Conservation (phyloP, 2,329 filamentous ascomycete species). For the Penicillium frequentans region DNA sequence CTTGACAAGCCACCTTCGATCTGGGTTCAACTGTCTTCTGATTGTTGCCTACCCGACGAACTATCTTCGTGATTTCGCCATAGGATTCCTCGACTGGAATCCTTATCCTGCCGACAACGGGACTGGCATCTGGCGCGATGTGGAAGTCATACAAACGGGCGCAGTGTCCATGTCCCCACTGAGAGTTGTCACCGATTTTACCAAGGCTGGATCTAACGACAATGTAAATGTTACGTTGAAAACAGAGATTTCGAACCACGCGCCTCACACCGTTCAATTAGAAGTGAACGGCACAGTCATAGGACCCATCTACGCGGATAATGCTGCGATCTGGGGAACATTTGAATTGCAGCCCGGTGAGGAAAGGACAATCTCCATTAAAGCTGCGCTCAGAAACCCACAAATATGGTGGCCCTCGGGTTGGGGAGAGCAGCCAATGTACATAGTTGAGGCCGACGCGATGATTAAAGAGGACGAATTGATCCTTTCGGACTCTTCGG, state of each 20-base stretch:
- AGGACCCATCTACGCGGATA: conserved; percentile 9
- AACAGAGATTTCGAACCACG: conserved; percentile 39
- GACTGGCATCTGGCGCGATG: conserved; percentile 62
- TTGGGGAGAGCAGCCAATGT: conserved; percentile 60
- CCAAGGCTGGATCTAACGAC: conserved; percentile 31
- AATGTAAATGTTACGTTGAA: conserved; percentile 44
- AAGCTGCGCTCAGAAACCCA: conserved; percentile 43
- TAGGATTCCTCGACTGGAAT: conserved; percentile 65
- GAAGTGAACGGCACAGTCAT: conserved; percentile 24
- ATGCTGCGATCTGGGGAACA: conserved; percentile 27
- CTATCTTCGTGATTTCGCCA: conserved; percentile 59
- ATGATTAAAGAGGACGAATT: conserved; percentile 14
- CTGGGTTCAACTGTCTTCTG: conserved; percentile 51
- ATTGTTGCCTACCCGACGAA: conserved; percentile 59
- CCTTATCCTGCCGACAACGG: conserved; percentile 63
- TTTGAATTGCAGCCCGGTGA: conserved; percentile 42
- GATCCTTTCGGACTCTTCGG: conserved; percentile 14
- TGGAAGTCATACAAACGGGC: conserved; percentile 58
- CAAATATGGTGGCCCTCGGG: conserved; percentile 62
- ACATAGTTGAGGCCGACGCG: conserved; percentile 38
- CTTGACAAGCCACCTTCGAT: conserved; percentile 46
- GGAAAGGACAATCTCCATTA: conserved; percentile 42
- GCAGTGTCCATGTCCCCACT: conserved; percentile 47
- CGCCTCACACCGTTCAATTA: conserved; percentile 17
- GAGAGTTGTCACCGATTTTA: conserved; percentile 48